These are phyloP conservation scores for Porphyrellus cyaneotinctus DNA, from an alignment of 768 basidiomycete species.

Conservation along the genomic window DNA sequence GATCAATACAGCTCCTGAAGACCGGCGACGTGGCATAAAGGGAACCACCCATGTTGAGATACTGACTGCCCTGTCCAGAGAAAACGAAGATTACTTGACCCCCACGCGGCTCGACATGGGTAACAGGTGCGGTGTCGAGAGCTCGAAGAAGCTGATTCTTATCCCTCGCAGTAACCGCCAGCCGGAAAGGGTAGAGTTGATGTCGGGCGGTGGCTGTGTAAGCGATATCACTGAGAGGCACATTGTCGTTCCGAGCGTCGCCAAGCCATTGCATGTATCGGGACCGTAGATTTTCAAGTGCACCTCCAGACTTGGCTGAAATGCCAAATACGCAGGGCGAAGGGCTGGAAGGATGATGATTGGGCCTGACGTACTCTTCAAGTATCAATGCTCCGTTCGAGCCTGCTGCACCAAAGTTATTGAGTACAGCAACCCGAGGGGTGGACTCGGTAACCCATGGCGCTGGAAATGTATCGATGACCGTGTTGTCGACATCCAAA, in stretches of 20 bases:
- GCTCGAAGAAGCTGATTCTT: slow-evolving; percentile 45
- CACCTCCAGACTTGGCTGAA: slow-evolving; percentile 52
- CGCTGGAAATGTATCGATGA: slow-evolving; percentile 40
- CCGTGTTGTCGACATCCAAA: slow-evolving; percentile 42
- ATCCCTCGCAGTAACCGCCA: slow-evolving; percentile 44
- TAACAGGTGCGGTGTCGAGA: slow-evolving; percentile 36
- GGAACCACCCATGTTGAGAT: slow-evolving; percentile 55
- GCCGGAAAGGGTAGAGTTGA: slow-evolving; percentile 49
- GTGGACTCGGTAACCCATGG: slow-evolving; percentile 42
- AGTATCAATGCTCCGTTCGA: slow-evolving; percentile 62
- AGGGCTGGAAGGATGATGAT: not conserved
- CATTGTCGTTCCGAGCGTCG: slow-evolving; percentile 19
- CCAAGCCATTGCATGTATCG: slow-evolving; percentile 48
- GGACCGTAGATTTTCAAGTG: slow-evolving; percentile 45
- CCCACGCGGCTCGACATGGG: slow-evolving; percentile 26
- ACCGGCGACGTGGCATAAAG: slow-evolving; percentile 49
- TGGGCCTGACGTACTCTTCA: slow-evolving; percentile 46
- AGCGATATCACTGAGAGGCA: slow-evolving; percentile 47
- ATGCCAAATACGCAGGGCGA: slow-evolving; percentile 49
- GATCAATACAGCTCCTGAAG: slow-evolving; percentile 52
- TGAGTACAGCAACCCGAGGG: slow-evolving; percentile 55
- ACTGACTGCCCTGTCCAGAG: slow-evolving; percentile 71
- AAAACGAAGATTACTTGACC: slow-evolving; percentile 59
- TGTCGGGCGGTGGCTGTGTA: slow-evolving; percentile 69
- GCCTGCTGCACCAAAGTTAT: slow-evolving; percentile 75